phyloP scores from a whole-genome alignment of 306 rosid genomes.

The Oxytropis ochrocephala region DNA sequence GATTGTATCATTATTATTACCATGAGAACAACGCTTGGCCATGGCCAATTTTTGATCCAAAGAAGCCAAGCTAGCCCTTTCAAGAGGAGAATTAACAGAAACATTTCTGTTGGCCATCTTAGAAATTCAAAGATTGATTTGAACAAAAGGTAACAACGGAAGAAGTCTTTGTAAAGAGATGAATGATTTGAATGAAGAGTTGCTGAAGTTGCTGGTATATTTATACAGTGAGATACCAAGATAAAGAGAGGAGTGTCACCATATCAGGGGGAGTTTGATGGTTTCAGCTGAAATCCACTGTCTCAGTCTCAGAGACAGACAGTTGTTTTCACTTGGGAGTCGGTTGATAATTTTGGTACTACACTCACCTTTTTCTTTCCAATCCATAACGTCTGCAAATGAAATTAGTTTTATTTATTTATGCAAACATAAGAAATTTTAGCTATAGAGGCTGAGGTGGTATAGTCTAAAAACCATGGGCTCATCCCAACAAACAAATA shows the following conservation, averaged over 20 bases:
- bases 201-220: conserved; percentile 22
- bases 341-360: not conserved
- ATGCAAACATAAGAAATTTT: not conserved
- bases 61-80: conserved; percentile 43
- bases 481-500: conserved; percentile 4
- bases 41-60: conserved; percentile 75
- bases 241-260: not conserved
- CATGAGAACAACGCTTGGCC: conserved; percentile 77
- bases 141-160: not conserved
- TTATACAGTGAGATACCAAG: conserved; percentile 27
- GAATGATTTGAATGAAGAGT: conserved; percentile 27
- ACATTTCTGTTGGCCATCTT: conserved; percentile 56
- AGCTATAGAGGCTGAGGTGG: conserved; percentile 25
- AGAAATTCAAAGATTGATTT: not conserved
- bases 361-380: conserved; percentile 15
- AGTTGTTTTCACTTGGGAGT: conserved; percentile 36
- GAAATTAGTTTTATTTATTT: not conserved
- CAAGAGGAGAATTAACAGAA: conserved; percentile 46
- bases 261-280: conserved; percentile 33
- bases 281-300: conserved; percentile 44
- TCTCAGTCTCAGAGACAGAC: conserved; percentile 37
- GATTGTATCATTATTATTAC: not conserved
- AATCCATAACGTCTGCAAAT: not conserved
- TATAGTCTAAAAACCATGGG: conserved; percentile 59
- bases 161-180: not conserved